phyloP scores from a whole-genome alignment of 768 basidiomycete species.

The Wakefieldia striispora region DNA sequence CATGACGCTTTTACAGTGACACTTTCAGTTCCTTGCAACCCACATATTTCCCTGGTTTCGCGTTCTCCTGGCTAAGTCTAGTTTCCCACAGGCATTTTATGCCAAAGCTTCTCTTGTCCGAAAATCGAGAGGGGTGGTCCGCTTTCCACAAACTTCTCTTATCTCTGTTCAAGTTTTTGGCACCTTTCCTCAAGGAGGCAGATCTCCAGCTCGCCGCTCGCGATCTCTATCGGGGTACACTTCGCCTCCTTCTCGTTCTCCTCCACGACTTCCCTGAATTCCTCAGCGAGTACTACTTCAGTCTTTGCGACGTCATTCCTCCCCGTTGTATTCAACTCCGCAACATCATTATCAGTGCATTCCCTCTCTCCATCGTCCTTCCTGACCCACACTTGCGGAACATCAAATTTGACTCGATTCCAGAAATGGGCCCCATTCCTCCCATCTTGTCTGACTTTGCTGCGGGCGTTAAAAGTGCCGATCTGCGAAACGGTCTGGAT shows the following conservation, averaged over 20 bases:
- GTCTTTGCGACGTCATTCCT: slow-evolving; percentile 91
- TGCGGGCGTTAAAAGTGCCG: slow-evolving; percentile 73
- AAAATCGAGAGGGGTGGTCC: slow-evolving; percentile 94
- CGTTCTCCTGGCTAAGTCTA: slow-evolving; percentile 96
- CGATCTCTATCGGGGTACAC: slow-evolving; percentile 86
- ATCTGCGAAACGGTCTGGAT: slow-evolving; percentile 78
- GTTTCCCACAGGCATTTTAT: slow-evolving; percentile 97
- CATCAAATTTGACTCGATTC: slow-evolving; percentile 68
- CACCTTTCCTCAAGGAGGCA: slow-evolving; percentile 83
- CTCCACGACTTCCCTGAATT: slow-evolving; percentile 99
- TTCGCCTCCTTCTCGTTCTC: slow-evolving; percentile 89
- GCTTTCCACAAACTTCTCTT: slow-evolving; percentile 94
- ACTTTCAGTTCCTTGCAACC: slow-evolving; percentile 96
- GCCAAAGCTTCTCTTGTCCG: slow-evolving; percentile 87
- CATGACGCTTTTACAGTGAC: slow-evolving; percentile 52
- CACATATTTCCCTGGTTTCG: slow-evolving; percentile 94
- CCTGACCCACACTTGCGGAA: slow-evolving; percentile 86
- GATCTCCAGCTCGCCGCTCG: slow-evolving; percentile 78
- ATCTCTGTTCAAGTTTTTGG: slow-evolving; percentile 92
- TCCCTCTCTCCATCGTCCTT: slow-evolving; percentile 75
- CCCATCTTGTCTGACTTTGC: slow-evolving; percentile 90
- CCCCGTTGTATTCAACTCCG: slow-evolving; percentile 91
- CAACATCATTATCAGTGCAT: slow-evolving; percentile 95
- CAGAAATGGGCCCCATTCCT: slow-evolving; percentile 92
- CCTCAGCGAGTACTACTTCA: slow-evolving; percentile 94